Evolutionary conservation across 1,139 yeast species (phyloP).

Genomic region (Pichia sp.): DNA sequence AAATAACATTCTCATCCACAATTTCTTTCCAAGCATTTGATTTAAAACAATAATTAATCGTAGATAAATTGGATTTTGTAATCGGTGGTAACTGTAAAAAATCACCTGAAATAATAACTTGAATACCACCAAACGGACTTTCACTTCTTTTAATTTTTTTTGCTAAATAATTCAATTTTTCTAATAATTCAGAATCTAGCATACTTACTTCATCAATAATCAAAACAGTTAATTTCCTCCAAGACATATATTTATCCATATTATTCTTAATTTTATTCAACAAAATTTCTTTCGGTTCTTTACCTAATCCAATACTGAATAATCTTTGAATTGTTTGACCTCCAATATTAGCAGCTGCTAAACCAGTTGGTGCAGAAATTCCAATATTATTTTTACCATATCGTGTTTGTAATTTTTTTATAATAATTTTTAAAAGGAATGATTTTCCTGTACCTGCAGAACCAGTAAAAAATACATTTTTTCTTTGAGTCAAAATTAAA

Average conservation of each 20-base stretch:
- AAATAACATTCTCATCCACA: conserved; percentile 48
- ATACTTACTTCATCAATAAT: conserved; percentile 80
- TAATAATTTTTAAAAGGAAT: conserved; percentile 57
- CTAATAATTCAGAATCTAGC: conserved; percentile 65
- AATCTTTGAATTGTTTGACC: conserved; percentile 78
- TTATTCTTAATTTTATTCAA: conserved; percentile 39
- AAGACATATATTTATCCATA: conserved; percentile 35
- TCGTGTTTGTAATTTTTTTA: conserved; percentile 37
- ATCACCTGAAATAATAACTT: conserved; percentile 73
- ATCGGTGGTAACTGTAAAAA: conserved; percentile 88
- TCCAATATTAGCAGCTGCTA: conserved; percentile 84
- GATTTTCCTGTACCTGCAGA: conserved; percentile 89
- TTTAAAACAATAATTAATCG: conserved; percentile 48
- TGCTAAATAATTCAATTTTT: conserved; percentile 60
- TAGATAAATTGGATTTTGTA: conserved; percentile 26
- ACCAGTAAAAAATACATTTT: conserved; percentile 67
- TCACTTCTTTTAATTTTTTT: conserved; percentile 40
- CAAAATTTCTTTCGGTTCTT: conserved; percentile 36
- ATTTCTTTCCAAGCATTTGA: conserved; percentile 50
- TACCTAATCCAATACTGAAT: conserved; percentile 74
- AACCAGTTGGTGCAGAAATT: conserved; percentile 85
- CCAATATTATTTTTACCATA: conserved; percentile 52
- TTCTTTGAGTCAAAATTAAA: conserved; percentile 39
- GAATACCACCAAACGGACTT: conserved; percentile 76
- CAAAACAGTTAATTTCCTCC: conserved; percentile 58